Evolutionary conservation across 805 yeast species (phyloP), one percentile per base, ranked within the genome.

Genomic region (Nakazawaea anatomiae): DNA sequence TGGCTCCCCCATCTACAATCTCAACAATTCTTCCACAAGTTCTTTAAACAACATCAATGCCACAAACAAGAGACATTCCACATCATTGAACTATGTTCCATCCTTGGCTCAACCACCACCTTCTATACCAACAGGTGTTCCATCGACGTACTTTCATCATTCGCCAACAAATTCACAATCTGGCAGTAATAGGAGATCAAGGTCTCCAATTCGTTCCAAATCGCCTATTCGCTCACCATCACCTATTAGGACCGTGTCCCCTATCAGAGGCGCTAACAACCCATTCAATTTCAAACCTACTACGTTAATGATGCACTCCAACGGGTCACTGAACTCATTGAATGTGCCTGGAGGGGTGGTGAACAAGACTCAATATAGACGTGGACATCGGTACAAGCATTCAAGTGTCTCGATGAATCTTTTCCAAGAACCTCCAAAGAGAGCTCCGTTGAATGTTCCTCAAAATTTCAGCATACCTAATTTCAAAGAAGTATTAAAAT

Each of bases 381-480:
- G 91, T 58, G 99, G 99, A 6, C 99, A 92, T 67, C 79, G 92
- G 58, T 92, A 92, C 64, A 92, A 92, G 64, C 98, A 92, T 66
- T 90, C 97, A 3, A 90, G 97, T 7, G 96, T 92, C 5, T 89
- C 96, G 5, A 87, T 92, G 94, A 91, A 92, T 65, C 77, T 92
- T 64, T 92, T 94, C 64, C 96, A 89, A 66, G 97, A 92, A 61
- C 96, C 97, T 1, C 86, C 90, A 12, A 80, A 74, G 40, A 74
- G 83, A 38, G 83, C 86, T 4, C 86, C 90, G 0, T 68, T 73
- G 36, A 73, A 80, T 41, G 69, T 83, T 14, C 88, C 90, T 0
- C 77, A 77, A 36, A 76, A 77, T 58, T 77, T 84, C 56, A 88
- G 90, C 14, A 82, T 90, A 7, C 97, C 97, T 1, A 84, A 79